These are phyloP conservation scores for Macrocystidia cucumis DNA, from an alignment of 1,284 basidiomycete species.

Conservation along the genomic window DNA sequence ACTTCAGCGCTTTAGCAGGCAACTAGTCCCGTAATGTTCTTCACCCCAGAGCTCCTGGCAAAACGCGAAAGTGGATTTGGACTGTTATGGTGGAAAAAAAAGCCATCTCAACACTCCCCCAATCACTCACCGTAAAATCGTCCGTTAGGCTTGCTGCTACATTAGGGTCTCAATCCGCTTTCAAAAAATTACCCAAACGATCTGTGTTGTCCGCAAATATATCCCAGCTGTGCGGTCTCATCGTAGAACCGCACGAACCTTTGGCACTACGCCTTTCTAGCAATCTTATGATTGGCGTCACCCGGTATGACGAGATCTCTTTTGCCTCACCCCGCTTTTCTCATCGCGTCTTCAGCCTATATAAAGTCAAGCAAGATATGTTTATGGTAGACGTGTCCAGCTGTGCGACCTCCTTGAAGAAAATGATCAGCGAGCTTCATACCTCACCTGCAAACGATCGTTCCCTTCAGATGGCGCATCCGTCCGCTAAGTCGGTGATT, in stretches of 20 bases:
- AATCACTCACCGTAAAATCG: too few species aligned
- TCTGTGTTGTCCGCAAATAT: conserved; percentile 80
- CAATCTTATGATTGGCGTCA: conserved; percentile 81
- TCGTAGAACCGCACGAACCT: conserved; percentile 76
- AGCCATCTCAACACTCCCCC: too few species aligned
- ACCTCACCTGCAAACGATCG: conserved; percentile 31
- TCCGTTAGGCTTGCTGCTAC: conserved; percentile 77
- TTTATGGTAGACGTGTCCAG: conserved; percentile 71
- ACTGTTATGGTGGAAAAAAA: conserved; percentile 52
- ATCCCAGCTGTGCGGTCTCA: conserved; percentile 68
- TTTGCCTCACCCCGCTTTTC: neutral
- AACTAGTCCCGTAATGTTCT: too few species aligned
- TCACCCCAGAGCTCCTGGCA: conserved; percentile 63
- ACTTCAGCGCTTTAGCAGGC: too few species aligned
- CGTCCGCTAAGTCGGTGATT: conserved; percentile 49
- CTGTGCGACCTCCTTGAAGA: conserved; percentile 70
- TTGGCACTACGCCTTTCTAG: conserved; percentile 80
- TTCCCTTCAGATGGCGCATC: conserved; percentile 63
- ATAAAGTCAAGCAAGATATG: conserved; percentile 69
- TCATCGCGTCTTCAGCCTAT: conserved; percentile 48
- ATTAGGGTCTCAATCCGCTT: conserved; percentile 76
- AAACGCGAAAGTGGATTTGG: conserved; percentile 76
- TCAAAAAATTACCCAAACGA: conserved; percentile 73
- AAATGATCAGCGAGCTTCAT: conserved; percentile 58
- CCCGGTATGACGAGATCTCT: conserved; percentile 45